phyloP scores from a whole-genome alignment of 1,139 yeast species.

The Zygosaccharomyces sapae region DNA sequence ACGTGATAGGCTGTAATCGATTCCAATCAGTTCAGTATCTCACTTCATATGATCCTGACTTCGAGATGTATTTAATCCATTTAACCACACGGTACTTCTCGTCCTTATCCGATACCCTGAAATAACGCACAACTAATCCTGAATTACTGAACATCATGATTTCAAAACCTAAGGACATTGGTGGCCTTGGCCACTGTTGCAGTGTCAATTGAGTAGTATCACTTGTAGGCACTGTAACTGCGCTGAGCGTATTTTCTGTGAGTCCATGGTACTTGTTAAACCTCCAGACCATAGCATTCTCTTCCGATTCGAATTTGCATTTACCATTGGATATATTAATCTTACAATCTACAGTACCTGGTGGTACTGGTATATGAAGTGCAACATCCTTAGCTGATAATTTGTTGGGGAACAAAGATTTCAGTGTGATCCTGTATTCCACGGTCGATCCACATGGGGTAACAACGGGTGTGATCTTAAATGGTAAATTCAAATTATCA shows the following conservation, averaged over 20 bases:
- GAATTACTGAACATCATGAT: constrained; percentile 76
- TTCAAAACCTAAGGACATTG: constrained; percentile 65
- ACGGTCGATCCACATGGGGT: constrained; percentile 44
- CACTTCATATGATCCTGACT: constrained; percentile 76
- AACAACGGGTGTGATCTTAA: constrained; percentile 60
- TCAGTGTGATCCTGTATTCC: constrained; percentile 56
- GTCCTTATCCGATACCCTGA: constrained; percentile 60
- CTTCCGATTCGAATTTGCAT: constrained; percentile 64
- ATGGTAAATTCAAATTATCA: constrained; percentile 66
- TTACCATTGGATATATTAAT: constrained; percentile 59
- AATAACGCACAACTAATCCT: constrained; percentile 68
- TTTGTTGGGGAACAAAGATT: constrained; percentile 60
- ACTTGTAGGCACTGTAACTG: constrained; percentile 28
- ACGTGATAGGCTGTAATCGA: not conserved
- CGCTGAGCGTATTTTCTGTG: constrained; percentile 48
- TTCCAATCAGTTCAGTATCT: constrained; percentile 43
- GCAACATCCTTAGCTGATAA: constrained; percentile 62
- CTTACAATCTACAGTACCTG: constrained; percentile 51
- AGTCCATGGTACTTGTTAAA: constrained; percentile 66
- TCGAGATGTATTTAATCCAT: constrained; percentile 78
- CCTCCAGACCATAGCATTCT: constrained; percentile 64
- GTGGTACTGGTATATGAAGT: constrained; percentile 67
- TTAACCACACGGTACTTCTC: constrained; percentile 68
- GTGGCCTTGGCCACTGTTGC: constrained; percentile 65
- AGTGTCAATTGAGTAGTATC: constrained; percentile 24